Base-by-base conservation (phyloP, 2,329 filamentous ascomycete species). In the Scedosporium minutisporum region DNA sequence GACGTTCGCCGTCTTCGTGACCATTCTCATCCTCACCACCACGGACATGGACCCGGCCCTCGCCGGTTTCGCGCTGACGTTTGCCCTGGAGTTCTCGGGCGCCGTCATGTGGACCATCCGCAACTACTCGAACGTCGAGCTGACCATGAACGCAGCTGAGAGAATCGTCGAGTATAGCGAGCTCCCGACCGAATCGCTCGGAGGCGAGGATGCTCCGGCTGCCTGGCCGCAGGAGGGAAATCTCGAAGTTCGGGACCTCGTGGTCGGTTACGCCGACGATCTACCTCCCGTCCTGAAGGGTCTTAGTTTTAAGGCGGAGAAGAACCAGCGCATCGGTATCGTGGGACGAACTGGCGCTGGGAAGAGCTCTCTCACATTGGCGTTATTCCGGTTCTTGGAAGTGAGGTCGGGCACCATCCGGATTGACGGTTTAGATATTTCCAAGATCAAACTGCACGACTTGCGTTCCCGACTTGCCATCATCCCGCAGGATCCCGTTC, bases 121-220 rank as follows among this genome's bases (percentile, higher is more conserved):
- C 1, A 77, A 86, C 62, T 91, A 90, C 69, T 82, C 88, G 0
- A 86, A 84, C 65, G 76, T 91, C 23, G 90, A 93, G 70, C 77
- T 93, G 3, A 85, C 89, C 69, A 91, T 93, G 87, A 92, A 92
- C 68, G 84, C 88, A 0, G 86, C 87, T 0, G 90, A 93, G 73
- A 80, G 90, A 33, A 84, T 93, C 29, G 77, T 91, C 3, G 90
- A 93, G 70, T 93, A 93, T 71, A 82, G 85, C 0, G 82, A 86
- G 58, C 78, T 92, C 6, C 76, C 82, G 33, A 90, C 83, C 0
- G 89, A 92, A 70, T 79, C 83, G n/a, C 83, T 87, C 55, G 83
- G 78, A 10, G 88, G 87, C 14, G 71, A 74, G 18, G 77, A 80
- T 23, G 83, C 87, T 0, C 86, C 89, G 0, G 87, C 87, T 1